Percentiles rank a stretch among this genome's conserved stretches.
phyloP scores from a whole-genome alignment of 148 eudicot species.

The Chenopodium berlandieri region DNA sequence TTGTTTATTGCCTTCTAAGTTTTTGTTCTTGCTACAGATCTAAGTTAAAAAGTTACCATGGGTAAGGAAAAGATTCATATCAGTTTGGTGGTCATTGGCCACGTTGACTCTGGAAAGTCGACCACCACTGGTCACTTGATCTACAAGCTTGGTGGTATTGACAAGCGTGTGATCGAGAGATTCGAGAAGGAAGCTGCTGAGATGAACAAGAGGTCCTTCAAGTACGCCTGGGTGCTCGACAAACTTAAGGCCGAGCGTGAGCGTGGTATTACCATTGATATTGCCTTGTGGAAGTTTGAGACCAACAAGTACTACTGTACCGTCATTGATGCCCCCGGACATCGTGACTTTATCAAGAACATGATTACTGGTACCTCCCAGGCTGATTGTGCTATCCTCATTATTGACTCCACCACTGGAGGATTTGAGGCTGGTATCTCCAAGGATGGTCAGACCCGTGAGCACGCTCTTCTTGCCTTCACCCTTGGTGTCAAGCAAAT shows the following conservation, averaged over 20 bases:
- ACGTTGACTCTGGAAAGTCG: slow-evolving; percentile 56
- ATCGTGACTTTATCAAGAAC: slow-evolving; percentile 53
- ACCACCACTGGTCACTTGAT: slow-evolving; percentile 57
- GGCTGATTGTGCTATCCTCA: slow-evolving; percentile 59
- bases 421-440: slow-evolving; percentile 66
- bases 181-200: slow-evolving; percentile 64
- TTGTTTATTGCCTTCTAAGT: too few species aligned
- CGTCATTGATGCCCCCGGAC: slow-evolving; percentile 51
- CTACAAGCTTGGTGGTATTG: slow-evolving; percentile 64
- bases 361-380: slow-evolving; percentile 58
- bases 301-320: slow-evolving; percentile 54
- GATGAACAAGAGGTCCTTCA: slow-evolving; percentile 65
- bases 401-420: slow-evolving; percentile 58
- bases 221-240: slow-evolving; percentile 64
- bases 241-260: slow-evolving; percentile 54
- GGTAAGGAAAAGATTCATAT: slow-evolving; percentile 53
- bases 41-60: slow-evolving; percentile 19
- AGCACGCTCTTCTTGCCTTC: slow-evolving; percentile 63
- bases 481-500: slow-evolving; percentile 60
- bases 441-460: slow-evolving; percentile 63
- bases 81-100: slow-evolving; percentile 54
- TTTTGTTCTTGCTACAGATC: not conserved
- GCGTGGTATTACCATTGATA: slow-evolving; percentile 52
- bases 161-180: slow-evolving; percentile 61
- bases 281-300: slow-evolving; percentile 54